A percentile compares a stretch with the other conserved stretches of the same genome.
These are phyloP conservation scores for Cunninghamia lanceolata DNA, from an alignment of 75 land plant species.

Conservation along the genomic window DNA sequence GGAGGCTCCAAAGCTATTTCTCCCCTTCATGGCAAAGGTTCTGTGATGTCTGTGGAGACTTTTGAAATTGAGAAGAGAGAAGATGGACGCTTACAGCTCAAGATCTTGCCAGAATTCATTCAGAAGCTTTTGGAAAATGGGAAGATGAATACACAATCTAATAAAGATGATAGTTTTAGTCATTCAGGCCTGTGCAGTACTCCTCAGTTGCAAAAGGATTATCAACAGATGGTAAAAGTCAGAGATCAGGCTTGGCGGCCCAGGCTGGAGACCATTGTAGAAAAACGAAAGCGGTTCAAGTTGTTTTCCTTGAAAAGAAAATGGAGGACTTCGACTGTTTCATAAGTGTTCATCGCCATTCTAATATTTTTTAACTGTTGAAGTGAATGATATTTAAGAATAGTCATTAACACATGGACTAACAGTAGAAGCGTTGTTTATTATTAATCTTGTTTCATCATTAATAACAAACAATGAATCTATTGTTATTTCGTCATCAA, in stretches of 20 bases:
- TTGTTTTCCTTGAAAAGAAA: background rate
- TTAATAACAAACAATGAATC: too few species aligned
- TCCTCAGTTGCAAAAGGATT: conserved; percentile 66
- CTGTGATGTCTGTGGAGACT: background rate
- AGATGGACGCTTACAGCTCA: conserved; percentile 39
- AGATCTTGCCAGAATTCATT: conserved; percentile 54
- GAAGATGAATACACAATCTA: background rate
- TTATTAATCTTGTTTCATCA: too few species aligned
- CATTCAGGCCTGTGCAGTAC: conserved; percentile 42
- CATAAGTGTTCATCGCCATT: too few species aligned
- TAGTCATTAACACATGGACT: too few species aligned
- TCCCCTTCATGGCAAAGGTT: background rate
- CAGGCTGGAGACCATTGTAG: conserved; percentile 38
- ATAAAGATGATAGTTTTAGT: background rate
- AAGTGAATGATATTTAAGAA: too few species aligned
- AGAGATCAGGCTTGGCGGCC: conserved; percentile 58
- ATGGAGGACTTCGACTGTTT: background rate
- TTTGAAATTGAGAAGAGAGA: background rate
- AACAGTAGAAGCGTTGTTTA: too few species aligned
- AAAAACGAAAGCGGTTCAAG: background rate
- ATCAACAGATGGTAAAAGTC: conserved; percentile 42
- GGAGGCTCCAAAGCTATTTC: background rate
- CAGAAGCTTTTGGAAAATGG: conserved; percentile 18
- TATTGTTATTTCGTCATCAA: too few species aligned
- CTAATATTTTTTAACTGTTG: too few species aligned